These are phyloP conservation scores for Penicillium simplicissimum DNA, from an alignment of 495 filamentous ascomycete species.

Conservation along the genomic window DNA sequence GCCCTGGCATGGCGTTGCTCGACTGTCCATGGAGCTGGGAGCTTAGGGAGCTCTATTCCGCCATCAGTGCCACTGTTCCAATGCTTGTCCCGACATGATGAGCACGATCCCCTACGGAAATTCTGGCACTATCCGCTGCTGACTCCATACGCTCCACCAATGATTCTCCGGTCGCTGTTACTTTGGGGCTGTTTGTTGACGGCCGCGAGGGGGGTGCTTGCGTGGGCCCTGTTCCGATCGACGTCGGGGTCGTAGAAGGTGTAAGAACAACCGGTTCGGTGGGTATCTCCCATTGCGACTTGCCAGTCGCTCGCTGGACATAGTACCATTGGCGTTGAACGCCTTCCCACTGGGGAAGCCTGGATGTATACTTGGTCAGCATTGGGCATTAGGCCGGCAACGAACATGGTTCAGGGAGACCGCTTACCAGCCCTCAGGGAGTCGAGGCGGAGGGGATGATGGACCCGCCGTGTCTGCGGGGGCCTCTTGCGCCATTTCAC, in stretches of 20 bases:
- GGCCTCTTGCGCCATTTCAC: constrained; percentile 34
- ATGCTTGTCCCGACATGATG: constrained; percentile 25
- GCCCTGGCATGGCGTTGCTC: constrained; percentile 16
- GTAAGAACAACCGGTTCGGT: constrained; percentile 56
- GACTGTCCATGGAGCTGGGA: constrained; percentile 23
- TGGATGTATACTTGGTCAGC: constrained; percentile 17
- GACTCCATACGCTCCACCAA: constrained; percentile 19
- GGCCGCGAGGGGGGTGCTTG: constrained; percentile 27
- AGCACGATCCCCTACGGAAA: constrained; percentile 35
- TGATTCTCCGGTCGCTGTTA: constrained; percentile 12
- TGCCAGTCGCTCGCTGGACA: constrained; percentile 72
- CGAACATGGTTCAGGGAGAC: neutral
- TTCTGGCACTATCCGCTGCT: constrained; percentile 22
- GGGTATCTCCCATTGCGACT: constrained; percentile 77
- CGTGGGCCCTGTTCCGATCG: constrained; percentile 34
- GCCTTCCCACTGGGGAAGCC: constrained; percentile 82
- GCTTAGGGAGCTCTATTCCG: constrained; percentile 33
- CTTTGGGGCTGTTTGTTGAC: constrained; percentile 21
- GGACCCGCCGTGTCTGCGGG: constrained; percentile 68
- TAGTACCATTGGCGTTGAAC: constrained; percentile 74
- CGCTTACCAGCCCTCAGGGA: constrained; percentile 69
- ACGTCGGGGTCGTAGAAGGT: constrained; percentile 37
- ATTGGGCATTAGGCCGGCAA: constrained; percentile 4
- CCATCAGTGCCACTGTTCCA: constrained; percentile 33
- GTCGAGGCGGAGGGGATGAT: constrained; percentile 65